Conservation (phyloP, 768 basidiomycete species). For the Tricholoma sp. region DNA sequence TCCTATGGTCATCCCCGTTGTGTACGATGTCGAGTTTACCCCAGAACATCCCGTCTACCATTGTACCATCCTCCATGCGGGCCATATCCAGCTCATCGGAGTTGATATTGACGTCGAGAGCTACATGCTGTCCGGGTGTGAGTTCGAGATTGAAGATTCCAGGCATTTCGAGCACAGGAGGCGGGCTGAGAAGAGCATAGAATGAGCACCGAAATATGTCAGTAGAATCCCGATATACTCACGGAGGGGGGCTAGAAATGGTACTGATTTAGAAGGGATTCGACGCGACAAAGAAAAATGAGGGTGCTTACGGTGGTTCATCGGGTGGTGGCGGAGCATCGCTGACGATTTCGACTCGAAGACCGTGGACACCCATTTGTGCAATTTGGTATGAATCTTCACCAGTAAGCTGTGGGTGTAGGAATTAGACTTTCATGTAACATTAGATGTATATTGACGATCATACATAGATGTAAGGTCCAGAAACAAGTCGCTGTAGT, state of each 20-base stretch:
- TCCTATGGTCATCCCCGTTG: conserved; percentile 65
- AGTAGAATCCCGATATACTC: conserved; percentile 16
- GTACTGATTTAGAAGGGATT: conserved; percentile 15
- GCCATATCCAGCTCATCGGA: conserved; percentile 90
- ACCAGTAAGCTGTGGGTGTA: conserved; percentile 54
- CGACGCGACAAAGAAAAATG: conserved; percentile 12
- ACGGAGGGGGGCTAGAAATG: conserved; percentile 42
- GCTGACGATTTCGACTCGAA: conserved; percentile 81
- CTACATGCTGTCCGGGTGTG: conserved; percentile 71
- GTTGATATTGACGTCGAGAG: conserved; percentile 71
- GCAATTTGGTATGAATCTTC: conserved; percentile 90
- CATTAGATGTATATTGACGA: neutral
- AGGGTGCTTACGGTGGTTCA: conserved; percentile 66
- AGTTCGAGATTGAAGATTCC: conserved; percentile 82
- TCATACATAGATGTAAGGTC: conserved; percentile 80
- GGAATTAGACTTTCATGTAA: conserved; percentile 5
- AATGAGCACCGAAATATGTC: neutral
- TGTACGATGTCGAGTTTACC: conserved; percentile 84
- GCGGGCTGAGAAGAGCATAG: conserved; percentile 30
- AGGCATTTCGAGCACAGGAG: conserved; percentile 83
- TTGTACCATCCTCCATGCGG: conserved; percentile 83
- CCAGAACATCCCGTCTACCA: conserved; percentile 84
- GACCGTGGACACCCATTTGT: conserved; percentile 74
- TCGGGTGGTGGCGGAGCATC: conserved; percentile 84
- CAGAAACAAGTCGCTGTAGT: conserved; percentile 66